Conservation (phyloP, 202 grass and related monocot species). For the Miscanthus sacchariflorus region DNA sequence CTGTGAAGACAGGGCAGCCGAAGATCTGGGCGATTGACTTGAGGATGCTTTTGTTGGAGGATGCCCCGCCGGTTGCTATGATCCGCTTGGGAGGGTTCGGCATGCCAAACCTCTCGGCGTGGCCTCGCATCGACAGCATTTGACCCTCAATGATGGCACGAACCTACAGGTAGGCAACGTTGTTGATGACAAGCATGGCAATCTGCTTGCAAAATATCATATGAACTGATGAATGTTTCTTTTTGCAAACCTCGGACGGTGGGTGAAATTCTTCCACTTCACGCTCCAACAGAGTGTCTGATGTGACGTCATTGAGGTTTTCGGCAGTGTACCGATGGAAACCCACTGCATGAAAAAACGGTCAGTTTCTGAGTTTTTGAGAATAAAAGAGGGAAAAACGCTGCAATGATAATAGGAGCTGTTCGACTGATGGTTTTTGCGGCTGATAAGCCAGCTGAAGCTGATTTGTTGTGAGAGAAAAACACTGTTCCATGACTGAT, state of each 20-base stretch:
- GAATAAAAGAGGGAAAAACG: neutral
- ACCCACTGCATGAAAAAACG: conserved; percentile 55
- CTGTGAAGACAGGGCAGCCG: conserved; percentile 79
- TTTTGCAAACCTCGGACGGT: conserved; percentile 65
- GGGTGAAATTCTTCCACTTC: conserved; percentile 87
- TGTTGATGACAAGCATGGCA: neutral
- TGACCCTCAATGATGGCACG: conserved; percentile 87
- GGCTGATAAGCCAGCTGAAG: no score
- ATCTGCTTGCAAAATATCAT: conserved; percentile 7
- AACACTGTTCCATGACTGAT: no score
- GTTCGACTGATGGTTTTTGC: no score
- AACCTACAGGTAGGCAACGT: conserved; percentile 45
- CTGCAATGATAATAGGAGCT: neutral
- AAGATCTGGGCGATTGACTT: conserved; percentile 73
- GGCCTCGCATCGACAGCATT: conserved; percentile 85
- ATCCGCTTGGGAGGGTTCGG: conserved; percentile 84
- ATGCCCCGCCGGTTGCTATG: conserved; percentile 92
- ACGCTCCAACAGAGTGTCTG: conserved; percentile 49
- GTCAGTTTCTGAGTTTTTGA: neutral
- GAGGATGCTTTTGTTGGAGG: conserved; percentile 81
- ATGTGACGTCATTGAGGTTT: conserved; percentile 51
- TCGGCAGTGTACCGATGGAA: conserved; percentile 71
- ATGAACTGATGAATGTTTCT: neutral
- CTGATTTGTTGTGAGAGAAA: no score
- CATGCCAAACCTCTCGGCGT: conserved; percentile 96